These are phyloP conservation scores for Vachellia pachyceras DNA, from an alignment of 306 rosid species.

Conservation along the genomic window DNA sequence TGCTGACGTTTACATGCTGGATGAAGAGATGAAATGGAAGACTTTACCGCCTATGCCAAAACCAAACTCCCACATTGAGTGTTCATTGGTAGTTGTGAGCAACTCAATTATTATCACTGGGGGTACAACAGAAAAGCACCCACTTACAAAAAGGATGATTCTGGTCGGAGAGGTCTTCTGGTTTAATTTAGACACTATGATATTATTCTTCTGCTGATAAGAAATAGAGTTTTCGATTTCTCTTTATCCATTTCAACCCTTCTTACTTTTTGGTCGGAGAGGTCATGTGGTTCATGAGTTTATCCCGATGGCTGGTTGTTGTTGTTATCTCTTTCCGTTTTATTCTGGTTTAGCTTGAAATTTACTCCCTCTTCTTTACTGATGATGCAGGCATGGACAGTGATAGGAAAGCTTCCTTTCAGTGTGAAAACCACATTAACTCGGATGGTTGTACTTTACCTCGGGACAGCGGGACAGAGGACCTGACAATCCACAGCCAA, in stretches of 20 bases:
- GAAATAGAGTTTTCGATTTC: not conserved
- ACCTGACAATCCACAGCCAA: conserved; percentile 89
- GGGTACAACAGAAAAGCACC: conserved; percentile 93
- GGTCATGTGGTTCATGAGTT: not conserved
- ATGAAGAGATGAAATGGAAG: conserved; percentile 85
- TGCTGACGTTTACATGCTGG: conserved; percentile 82
- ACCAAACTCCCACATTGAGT: conserved; percentile 85
- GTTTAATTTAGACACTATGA: conserved; percentile 68
- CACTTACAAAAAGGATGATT: conserved; percentile 79
- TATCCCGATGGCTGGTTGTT: not conserved
- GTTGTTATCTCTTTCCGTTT: not conserved
- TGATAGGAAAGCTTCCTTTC: conserved; percentile 92
- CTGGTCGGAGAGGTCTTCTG: conserved; percentile 87
- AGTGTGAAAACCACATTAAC: conserved; percentile 82
- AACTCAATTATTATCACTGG: conserved; percentile 81
- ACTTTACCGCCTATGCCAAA: conserved; percentile 78
- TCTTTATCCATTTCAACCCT: not conserved
- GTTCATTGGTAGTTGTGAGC: conserved; percentile 77
- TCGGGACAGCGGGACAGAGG: conserved; percentile 96
- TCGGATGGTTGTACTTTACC: conserved; percentile 85
- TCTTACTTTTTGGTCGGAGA: not conserved
- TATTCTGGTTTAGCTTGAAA: conserved; percentile 1
- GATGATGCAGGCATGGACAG: conserved; percentile 79
- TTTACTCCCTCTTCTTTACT: not conserved
- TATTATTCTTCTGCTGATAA: conserved; percentile 39